Evolutionary conservation across 345 rosid genomes (phyloP), one percentile per base, ranked within the genome.

Genomic region (Cardamine occulta): DNA sequence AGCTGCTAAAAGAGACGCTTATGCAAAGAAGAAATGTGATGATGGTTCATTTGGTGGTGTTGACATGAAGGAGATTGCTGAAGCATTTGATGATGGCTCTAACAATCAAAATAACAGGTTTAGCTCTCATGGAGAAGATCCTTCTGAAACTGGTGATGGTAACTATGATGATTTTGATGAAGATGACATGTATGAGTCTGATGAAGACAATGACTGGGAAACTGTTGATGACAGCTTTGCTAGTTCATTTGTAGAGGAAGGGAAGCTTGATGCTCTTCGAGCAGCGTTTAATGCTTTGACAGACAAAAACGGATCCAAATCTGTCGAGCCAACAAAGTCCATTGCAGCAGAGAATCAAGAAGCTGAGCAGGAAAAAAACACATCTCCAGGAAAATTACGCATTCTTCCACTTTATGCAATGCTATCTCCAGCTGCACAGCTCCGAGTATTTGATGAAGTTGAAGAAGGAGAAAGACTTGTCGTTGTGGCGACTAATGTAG

Each of bases 401-500:
- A 95, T 91, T 66, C 83, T 91, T 62, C 98, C 98, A 26, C 96
- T 93, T 64, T 93, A 88, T 68, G 98, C 98, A 7, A 91, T 89
- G 93, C 86, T 93, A 72, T 86, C 98, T 66, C 89, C 96, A 76
- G 87, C 85, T 57, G 90, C 86, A 63, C 98, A 93, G 85, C 91
- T 93, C 21, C 84, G 71, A 63, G 89, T 93, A 57, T 93, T 91
- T 74, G 96, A 88, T 35, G 84, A 88, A 58, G 85, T 87, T 29
- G 85, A 88, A 74, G 90, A 91, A 84, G 97, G 87, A 65, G 93
- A 88, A 79, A 81, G 89, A 64, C 91, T 93, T 47, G 94, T 93
- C 70, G 90, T 93, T 51, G 84, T 91, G 70, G 93, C 98, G 4
- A 93, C 98, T n/a, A 93, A 93, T 85, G 98, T 91, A 63, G 97